A percentile compares a stretch with the other conserved stretches of the same genome.
Evolutionary conservation across 140 eudicot genomes (phyloP).

Genomic region (Senecio squalidus): DNA sequence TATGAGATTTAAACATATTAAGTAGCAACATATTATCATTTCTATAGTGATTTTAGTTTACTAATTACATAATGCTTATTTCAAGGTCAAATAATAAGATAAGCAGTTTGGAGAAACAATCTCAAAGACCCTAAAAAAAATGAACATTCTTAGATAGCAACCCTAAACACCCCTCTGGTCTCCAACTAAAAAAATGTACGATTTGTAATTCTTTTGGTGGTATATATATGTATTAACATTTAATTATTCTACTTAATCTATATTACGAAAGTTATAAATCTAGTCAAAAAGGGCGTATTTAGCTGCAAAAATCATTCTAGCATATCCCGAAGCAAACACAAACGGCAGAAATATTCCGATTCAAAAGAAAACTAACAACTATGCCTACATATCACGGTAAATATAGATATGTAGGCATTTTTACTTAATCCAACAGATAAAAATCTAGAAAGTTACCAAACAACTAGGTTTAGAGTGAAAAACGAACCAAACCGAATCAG

Average conservation of each 20-base stretch:
- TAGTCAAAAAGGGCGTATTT: constrained; percentile 9
- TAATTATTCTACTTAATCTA: neutral
- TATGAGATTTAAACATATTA: too few species aligned
- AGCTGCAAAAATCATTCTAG: constrained; percentile 15
- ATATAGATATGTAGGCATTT: constrained; percentile 27
- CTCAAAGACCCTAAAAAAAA: too few species aligned
- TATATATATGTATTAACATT: constrained; percentile 14
- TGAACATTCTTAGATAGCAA: too few species aligned
- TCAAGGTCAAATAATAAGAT: too few species aligned
- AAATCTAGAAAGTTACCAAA: constrained; percentile 5
- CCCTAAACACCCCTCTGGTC: too few species aligned
- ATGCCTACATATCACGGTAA: constrained; percentile 17
- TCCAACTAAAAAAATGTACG: too few species aligned
- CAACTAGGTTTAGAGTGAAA: neutral
- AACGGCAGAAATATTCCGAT: neutral
- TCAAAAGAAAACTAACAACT: constrained; percentile 6
- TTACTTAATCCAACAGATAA: constrained; percentile 18
- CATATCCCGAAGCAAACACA: constrained; percentile 11
- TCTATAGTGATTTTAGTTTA: too few species aligned
- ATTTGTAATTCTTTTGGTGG: constrained; percentile 24
- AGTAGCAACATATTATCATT: too few species aligned
- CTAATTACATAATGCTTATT: too few species aligned
- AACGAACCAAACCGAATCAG: constrained; percentile 51
- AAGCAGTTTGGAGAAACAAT: too few species aligned
- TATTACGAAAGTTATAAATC: neutral